Percentiles rank a stretch among this genome's conserved stretches.
phyloP scores from a whole-genome alignment of 164 flowering plant genomes.

The Tetrastigma voinierianum region DNA sequence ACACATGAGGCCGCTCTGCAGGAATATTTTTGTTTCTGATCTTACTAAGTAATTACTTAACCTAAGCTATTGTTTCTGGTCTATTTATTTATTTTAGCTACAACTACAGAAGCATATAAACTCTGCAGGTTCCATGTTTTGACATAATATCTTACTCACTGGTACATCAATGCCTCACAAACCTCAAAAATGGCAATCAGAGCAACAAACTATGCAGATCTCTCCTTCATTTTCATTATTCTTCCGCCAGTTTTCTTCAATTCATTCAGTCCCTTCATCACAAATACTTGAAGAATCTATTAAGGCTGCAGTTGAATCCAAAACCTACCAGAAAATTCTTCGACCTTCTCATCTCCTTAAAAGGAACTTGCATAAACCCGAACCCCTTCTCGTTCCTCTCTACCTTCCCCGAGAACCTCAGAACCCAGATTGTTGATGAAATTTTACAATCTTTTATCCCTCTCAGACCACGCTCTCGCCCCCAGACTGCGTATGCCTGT shows the following conservation, averaged over 20 bases:
- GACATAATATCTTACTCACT: background rate
- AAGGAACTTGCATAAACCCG: slow-evolving; percentile 24
- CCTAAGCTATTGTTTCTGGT: background rate
- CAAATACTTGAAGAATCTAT: slow-evolving; percentile 43
- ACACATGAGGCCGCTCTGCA: no score
- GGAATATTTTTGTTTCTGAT: no score
- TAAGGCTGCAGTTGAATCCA: slow-evolving; percentile 40
- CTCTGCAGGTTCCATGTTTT: slow-evolving; percentile 9
- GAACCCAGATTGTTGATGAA: slow-evolving; percentile 52
- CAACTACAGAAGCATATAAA: background rate
- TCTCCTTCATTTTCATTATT: background rate
- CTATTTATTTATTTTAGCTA: background rate
- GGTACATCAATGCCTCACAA: background rate
- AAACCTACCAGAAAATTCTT: slow-evolving; percentile 52
- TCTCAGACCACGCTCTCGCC: slow-evolving; percentile 56
- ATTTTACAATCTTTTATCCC: slow-evolving; percentile 61
- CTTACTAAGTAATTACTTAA: background rate
- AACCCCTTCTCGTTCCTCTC: slow-evolving; percentile 74
- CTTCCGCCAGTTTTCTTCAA: slow-evolving; percentile 6
- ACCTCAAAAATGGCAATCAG: slow-evolving; percentile 2
- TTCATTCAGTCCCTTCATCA: slow-evolving; percentile 10
- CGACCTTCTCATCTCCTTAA: slow-evolving; percentile 30
- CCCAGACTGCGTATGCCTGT: slow-evolving; percentile 29
- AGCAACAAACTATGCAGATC: slow-evolving; percentile 7
- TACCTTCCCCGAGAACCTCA: slow-evolving; percentile 23